These are phyloP conservation scores for Neofusicoccum cordaticola DNA, from an alignment of 2,329 filamentous ascomycete species.

Conservation along the genomic window DNA sequence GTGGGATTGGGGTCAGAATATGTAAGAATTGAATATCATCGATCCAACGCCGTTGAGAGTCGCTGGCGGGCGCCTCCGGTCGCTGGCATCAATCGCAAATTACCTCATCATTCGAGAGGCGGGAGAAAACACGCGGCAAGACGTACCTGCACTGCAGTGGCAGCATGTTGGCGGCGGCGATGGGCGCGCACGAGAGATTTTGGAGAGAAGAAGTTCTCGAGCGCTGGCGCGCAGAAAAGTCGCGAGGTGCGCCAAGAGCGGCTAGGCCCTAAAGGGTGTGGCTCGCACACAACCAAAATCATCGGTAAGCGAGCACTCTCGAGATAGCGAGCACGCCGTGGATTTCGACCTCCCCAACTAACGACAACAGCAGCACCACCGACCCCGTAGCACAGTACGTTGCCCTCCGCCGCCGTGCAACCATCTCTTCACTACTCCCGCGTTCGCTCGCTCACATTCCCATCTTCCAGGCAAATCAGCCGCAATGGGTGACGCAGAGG, in stretches of 20 bases:
- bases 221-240: constrained; percentile 6
- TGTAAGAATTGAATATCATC: constrained; percentile 98
- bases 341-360: constrained; percentile 19
- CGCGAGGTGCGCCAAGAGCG: background rate
- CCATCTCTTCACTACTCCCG: constrained; percentile 11
- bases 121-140: constrained; percentile 12
- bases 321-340: constrained; percentile 10
- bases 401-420: constrained; percentile 17
- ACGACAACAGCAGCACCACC: constrained; percentile 24
- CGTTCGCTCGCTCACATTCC: constrained; percentile 22
- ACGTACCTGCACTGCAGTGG: constrained; percentile 4
- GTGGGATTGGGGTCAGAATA: constrained; percentile 72
- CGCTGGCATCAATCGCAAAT: constrained; percentile 96
- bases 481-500: constrained; percentile 49
- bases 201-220: background rate
- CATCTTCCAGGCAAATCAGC: constrained; percentile 33
- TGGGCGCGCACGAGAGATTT: background rate
- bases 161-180: background rate
- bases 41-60: constrained; percentile 70
- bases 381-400: constrained; percentile 39
- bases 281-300: constrained; percentile 16
- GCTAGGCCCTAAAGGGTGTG: background rate
- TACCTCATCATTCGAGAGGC: constrained; percentile 75
- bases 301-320: constrained; percentile 16
- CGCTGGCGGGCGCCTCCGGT: constrained; percentile 90